Evolutionary conservation across 2,329 filamentous ascomycete species (phyloP).

Genomic region (Venturiaceae sp.): DNA sequence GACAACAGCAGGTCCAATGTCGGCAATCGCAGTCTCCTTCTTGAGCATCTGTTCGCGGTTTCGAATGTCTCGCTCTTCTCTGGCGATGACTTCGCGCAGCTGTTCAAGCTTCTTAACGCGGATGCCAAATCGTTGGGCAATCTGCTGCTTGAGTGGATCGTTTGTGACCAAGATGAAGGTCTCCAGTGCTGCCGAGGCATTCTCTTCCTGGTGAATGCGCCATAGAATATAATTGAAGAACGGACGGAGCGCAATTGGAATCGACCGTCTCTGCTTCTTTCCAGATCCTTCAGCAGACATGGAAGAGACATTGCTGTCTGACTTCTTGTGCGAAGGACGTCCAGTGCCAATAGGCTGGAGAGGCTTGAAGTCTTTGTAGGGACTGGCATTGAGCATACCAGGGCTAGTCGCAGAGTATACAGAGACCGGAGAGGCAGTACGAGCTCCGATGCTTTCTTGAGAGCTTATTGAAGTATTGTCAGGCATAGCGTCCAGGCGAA

Average conservation of each 20-base stretch:
- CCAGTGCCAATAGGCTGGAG: slow-evolving; percentile 1
- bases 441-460: slow-evolving; percentile 26
- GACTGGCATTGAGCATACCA: slow-evolving; percentile 20
- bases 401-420: slow-evolving; percentile 22
- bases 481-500: slow-evolving; percentile 18
- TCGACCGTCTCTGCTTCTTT: slow-evolving; percentile 15
- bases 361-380: slow-evolving; percentile 14
- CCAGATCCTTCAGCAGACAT: slow-evolving; percentile 11
- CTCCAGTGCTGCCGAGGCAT: slow-evolving; percentile 36
- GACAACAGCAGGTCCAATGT: not conserved
- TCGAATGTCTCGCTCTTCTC: slow-evolving; percentile 38
- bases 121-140: slow-evolving; percentile 40
- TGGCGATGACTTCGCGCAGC: slow-evolving; percentile 36
- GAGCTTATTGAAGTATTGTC: slow-evolving; percentile 34
- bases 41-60: slow-evolving; percentile 27
- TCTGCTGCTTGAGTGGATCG: slow-evolving; percentile 33
- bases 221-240: slow-evolving; percentile 43
- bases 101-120: slow-evolving; percentile 39
- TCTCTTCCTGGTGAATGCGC: slow-evolving; percentile 39
- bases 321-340: slow-evolving; percentile 14
- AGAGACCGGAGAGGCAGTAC: slow-evolving; percentile 30
- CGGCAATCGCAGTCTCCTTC: slow-evolving; percentile 20
- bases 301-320: slow-evolving; percentile 8
- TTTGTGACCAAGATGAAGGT: slow-evolving; percentile 43
- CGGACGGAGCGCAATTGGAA: slow-evolving; percentile 32